Percentiles rank a stretch among this genome's conserved stretches.
Conservation (phyloP, 768 basidiomycete species). For the Leccinum longicurvipes region DNA sequence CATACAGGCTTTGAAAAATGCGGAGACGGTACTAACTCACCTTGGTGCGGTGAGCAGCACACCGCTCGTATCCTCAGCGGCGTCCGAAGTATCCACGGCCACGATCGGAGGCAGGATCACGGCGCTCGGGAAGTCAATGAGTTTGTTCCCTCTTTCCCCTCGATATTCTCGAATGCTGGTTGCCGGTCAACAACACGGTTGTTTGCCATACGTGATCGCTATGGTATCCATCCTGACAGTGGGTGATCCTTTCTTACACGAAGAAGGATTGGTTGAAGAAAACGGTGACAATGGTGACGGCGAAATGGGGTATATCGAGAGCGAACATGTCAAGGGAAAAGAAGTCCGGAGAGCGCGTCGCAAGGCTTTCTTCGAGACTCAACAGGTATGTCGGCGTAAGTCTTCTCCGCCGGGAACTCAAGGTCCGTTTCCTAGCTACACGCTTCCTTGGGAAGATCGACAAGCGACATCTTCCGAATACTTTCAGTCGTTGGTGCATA, state of each 20-base stretch:
- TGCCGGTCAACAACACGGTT: slow-evolving; percentile 79
- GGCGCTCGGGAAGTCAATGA: slow-evolving; percentile 87
- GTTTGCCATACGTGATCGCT: slow-evolving; percentile 87
- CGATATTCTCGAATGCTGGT: slow-evolving; percentile 96
- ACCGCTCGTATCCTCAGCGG: slow-evolving; percentile 21
- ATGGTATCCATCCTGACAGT: slow-evolving; percentile 90
- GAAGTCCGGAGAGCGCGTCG: slow-evolving; percentile 59
- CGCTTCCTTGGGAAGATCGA: slow-evolving; percentile 70
- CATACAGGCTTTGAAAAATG: slow-evolving; percentile 65
- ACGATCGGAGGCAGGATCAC: slow-evolving; percentile 68
- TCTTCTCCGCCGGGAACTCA: slow-evolving; percentile 1
- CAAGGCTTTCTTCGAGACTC: slow-evolving; percentile 78
- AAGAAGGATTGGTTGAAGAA: slow-evolving; percentile 56
- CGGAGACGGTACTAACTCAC: slow-evolving; percentile 75
- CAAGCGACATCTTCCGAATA: slow-evolving; percentile 83
- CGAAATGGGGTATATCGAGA: slow-evolving; percentile 44
- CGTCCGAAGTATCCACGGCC: slow-evolving; percentile 11
- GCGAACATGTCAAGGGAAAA: slow-evolving; percentile 46
- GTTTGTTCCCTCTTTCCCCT: slow-evolving; percentile 90
- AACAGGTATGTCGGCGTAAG: slow-evolving; percentile 49
- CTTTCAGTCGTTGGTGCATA: slow-evolving; percentile 97
- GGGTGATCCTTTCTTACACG: slow-evolving; percentile 92
- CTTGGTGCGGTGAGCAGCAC: slow-evolving; percentile 72
- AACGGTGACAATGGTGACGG: slow-evolving; percentile 37
- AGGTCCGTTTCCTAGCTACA: slow-evolving; percentile 51